phyloP scores from a whole-genome alignment of 2,329 filamentous ascomycete genomes.

The Xylariaceae sp. region DNA sequence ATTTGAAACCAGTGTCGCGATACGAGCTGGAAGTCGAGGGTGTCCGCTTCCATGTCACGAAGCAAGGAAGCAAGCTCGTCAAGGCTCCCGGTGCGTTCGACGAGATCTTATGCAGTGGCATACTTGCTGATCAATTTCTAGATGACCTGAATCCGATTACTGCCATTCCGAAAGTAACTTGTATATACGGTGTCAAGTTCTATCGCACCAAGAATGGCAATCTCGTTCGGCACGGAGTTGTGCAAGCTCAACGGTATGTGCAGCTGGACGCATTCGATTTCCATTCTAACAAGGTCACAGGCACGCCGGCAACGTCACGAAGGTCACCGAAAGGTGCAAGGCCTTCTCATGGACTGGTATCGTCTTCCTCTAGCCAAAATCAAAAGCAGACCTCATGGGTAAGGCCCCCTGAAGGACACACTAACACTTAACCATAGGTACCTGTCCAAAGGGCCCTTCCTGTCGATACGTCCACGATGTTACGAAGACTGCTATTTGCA shows the following conservation, averaged over 20 bases:
- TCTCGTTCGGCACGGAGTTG: conserved; percentile 69
- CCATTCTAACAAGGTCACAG: conserved; percentile 41
- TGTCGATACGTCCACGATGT: conserved; percentile 83
- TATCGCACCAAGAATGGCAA: conserved; percentile 84
- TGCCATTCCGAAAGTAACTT: conserved; percentile 67
- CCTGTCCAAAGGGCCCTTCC: conserved; percentile 72
- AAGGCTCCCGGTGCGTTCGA: conserved; percentile 60
- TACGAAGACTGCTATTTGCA: conserved; percentile 84
- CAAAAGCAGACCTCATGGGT: conserved; percentile 35
- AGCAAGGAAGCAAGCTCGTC: conserved; percentile 77
- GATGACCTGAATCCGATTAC: conserved; percentile 56
- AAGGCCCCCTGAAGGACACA: conserved; percentile 34
- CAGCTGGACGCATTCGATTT: conserved; percentile 16
- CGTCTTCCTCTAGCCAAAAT: conserved; percentile 38
- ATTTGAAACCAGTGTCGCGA: conserved; percentile 34
- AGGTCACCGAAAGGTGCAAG: conserved; percentile 69
- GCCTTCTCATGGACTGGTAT: conserved; percentile 65
- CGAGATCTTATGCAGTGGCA: neutral
- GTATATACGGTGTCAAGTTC: conserved; percentile 74
- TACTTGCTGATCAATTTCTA: conserved; percentile 31
- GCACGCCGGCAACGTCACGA: conserved; percentile 53
- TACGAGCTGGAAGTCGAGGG: conserved; percentile 66
- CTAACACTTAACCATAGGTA: conserved; percentile 58
- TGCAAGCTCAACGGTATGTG: conserved; percentile 71
- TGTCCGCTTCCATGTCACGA: conserved; percentile 66